These are phyloP conservation scores for Gamsiella multidivaricata DNA, from an alignment of 192 early-diverging fungal genomes.

Conservation along the genomic window DNA sequence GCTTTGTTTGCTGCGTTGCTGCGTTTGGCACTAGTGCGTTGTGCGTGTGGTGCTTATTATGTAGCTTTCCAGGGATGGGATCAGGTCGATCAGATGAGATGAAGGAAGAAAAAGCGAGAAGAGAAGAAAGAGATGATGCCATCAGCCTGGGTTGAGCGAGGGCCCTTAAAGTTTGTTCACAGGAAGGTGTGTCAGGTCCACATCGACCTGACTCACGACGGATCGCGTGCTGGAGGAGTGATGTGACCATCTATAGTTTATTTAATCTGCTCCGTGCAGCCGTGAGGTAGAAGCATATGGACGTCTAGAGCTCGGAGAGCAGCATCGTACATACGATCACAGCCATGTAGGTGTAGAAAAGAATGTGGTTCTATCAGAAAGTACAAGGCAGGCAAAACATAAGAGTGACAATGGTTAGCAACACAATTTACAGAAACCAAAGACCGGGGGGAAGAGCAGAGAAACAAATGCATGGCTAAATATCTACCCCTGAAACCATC, in stretches of 20 bases:
- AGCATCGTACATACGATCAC: not conserved
- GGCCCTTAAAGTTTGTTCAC: not conserved
- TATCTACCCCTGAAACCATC: not conserved
- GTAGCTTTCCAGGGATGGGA: too few species aligned
- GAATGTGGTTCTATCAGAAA: not conserved
- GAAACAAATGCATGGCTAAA: too few species aligned
- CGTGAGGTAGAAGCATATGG: too few species aligned
- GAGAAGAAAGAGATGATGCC: too few species aligned
- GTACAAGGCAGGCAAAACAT: not conserved
- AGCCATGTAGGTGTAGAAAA: slow-evolving; percentile 4
- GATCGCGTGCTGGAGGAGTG: slow-evolving; percentile 48
- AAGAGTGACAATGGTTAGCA: not conserved
- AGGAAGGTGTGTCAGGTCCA: not conserved
- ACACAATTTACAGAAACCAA: too few species aligned
- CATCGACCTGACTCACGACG: slow-evolving; percentile 33
- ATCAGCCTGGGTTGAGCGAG: too few species aligned
- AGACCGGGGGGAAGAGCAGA: too few species aligned
- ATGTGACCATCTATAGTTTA: too few species aligned
- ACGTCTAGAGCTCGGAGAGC: too few species aligned
- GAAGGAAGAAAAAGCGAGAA: not conserved
- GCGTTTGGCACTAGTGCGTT: not conserved
- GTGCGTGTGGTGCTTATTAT: too few species aligned
- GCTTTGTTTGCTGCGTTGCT: not conserved
- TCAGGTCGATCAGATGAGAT: too few species aligned
- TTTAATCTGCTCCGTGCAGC: too few species aligned